A percentile compares a stretch with the other conserved stretches of the same genome.
Evolutionary conservation across 1,139 yeast genomes (phyloP).

Genomic region (Wickerhamiella infanticola): DNA sequence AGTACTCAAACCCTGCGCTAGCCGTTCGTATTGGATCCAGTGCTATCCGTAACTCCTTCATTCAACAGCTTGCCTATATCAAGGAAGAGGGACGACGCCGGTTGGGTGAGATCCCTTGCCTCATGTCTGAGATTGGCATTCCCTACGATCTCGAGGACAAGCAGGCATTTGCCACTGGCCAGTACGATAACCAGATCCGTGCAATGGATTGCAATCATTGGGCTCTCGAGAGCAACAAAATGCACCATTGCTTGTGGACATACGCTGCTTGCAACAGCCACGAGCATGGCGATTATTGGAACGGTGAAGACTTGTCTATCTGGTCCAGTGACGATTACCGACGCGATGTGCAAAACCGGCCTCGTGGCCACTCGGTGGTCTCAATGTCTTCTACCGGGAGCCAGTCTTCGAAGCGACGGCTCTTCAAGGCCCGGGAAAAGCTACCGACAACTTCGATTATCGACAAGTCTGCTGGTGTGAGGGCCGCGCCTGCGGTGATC

Average conservation of each 20-base stretch:
- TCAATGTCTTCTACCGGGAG: not conserved
- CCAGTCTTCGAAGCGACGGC: not conserved
- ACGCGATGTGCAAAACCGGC: not conserved
- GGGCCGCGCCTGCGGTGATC: constrained; percentile 25
- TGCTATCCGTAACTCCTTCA: constrained; percentile 57
- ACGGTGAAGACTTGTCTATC: constrained; percentile 80
- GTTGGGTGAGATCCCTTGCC: constrained; percentile 29
- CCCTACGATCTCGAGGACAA: constrained; percentile 80
- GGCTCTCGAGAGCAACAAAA: constrained; percentile 58
- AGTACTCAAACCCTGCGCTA: constrained; percentile 57
- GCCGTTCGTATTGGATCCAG: constrained; percentile 70
- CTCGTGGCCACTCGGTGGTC: not conserved
- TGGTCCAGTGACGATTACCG: constrained; percentile 53
- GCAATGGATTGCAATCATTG: constrained; percentile 72
- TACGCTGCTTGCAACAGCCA: constrained; percentile 61
- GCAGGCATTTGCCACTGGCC: constrained; percentile 46
- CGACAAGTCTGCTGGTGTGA: constrained; percentile 15
- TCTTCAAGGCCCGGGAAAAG: not conserved
- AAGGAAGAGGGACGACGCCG: constrained; percentile 37
- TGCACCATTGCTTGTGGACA: constrained; percentile 77
- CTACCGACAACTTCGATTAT: not conserved
- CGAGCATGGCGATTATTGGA: constrained; percentile 82
- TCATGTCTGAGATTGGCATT: constrained; percentile 92
- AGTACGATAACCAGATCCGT: constrained; percentile 53
- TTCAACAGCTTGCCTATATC: constrained; percentile 49